Evolutionary conservation across 1,139 yeast genomes (phyloP).

Genomic region (Saccharomyces hybrid): DNA sequence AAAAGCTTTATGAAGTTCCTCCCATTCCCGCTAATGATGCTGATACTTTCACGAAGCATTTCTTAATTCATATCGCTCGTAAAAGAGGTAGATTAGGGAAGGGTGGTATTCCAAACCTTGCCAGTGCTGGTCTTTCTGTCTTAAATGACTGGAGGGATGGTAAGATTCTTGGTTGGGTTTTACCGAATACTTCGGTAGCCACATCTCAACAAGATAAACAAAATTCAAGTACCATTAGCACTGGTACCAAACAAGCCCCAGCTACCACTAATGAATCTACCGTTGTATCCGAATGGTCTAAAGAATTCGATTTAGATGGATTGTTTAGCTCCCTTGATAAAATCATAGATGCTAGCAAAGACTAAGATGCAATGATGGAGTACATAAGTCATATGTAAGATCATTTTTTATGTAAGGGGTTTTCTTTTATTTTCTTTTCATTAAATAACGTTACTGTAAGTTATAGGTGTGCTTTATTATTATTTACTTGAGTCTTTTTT

Average conservation of each 20-base stretch:
- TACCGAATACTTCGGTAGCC: slow-evolving; percentile 61
- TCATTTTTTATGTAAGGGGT: slow-evolving; percentile 1
- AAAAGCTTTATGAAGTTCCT: slow-evolving; percentile 68
- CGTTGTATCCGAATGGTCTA: slow-evolving; percentile 84
- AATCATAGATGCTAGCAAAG: slow-evolving; percentile 20
- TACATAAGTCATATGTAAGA: slow-evolving; percentile 1
- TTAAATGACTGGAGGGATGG: slow-evolving; percentile 98
- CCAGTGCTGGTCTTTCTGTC: slow-evolving; percentile 74
- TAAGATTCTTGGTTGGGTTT: slow-evolving; percentile 82
- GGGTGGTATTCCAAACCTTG: slow-evolving; percentile 88
- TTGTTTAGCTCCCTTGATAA: slow-evolving; percentile 42
- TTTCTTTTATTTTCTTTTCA: background rate
- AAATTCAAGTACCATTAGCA: slow-evolving; percentile 23
- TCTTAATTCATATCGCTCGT: slow-evolving; percentile 88
- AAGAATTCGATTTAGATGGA: slow-evolving; percentile 87
- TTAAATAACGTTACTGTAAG: background rate
- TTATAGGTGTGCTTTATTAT: slow-evolving; percentile 1
- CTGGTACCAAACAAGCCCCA: slow-evolving; percentile 33
- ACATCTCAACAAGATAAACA: slow-evolving; percentile 24
- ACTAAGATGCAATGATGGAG: slow-evolving; percentile 17
- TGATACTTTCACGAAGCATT: slow-evolving; percentile 67
- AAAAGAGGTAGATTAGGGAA: slow-evolving; percentile 84
- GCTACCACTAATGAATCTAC: slow-evolving; percentile 63
- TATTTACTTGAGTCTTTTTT: background rate
- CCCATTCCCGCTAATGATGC: slow-evolving; percentile 60